phyloP scores from a whole-genome alignment of 179 eudicot species.

The Beta corolliflora region DNA sequence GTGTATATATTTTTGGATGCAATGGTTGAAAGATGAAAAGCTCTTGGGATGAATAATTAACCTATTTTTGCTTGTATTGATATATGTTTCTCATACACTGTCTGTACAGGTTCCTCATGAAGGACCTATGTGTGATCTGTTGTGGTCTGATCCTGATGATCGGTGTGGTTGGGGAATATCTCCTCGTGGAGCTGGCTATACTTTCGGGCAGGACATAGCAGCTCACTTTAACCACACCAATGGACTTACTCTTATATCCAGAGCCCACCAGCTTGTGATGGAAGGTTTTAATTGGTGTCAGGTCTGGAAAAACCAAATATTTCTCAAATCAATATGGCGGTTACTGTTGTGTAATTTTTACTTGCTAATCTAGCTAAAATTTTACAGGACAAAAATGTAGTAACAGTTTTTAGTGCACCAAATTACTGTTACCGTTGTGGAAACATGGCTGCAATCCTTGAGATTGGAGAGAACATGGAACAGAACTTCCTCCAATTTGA shows the following conservation, averaged over 20 bases:
- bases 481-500: slow-evolving; percentile 93
- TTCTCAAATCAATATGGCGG: too few relatives aligned
- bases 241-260: slow-evolving; percentile 81
- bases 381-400: slow-evolving; percentile 84
- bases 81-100: not conserved
- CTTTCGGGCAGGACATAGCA: slow-evolving; percentile 89
- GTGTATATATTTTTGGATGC: slow-evolving; percentile 1
- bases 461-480: slow-evolving; percentile 94
- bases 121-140: slow-evolving; percentile 97
- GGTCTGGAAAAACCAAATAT: slow-evolving; percentile 39
- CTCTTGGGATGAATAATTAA: not conserved
- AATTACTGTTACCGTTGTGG: slow-evolving; percentile 95
- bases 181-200: slow-evolving; percentile 96
- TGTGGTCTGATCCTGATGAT: slow-evolving; percentile 97
- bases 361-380: not conserved
- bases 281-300: slow-evolving; percentile 95
- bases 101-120: slow-evolving; percentile 82
- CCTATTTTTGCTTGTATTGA: not conserved
- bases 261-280: slow-evolving; percentile 98
- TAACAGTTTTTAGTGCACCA: slow-evolving; percentile 96
- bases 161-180: slow-evolving; percentile 99
- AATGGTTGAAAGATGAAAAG: not conserved
- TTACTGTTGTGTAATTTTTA: not conserved
- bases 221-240: slow-evolving; percentile 82
- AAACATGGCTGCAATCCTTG: slow-evolving; percentile 93